Percentiles rank a stretch among this genome's conserved stretches.
These are phyloP conservation scores for Monosporozyma aquatica DNA, from an alignment of 805 yeast species.

Conservation along the genomic window DNA sequence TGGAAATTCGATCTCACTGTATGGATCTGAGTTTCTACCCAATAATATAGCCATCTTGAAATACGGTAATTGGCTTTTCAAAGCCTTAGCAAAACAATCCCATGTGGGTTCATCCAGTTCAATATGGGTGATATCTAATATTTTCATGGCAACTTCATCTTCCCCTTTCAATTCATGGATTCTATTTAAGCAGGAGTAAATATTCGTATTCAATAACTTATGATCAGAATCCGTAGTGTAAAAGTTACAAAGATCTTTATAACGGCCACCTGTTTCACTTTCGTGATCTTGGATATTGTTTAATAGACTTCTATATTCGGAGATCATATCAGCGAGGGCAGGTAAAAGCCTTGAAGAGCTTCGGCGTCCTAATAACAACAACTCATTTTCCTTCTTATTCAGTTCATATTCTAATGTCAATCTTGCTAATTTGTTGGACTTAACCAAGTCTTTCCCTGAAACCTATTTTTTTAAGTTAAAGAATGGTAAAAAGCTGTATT, in stretches of 20 bases:
- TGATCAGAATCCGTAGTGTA: neutral
- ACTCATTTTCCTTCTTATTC: slow-evolving; percentile 30
- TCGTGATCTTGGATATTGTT: slow-evolving; percentile 11
- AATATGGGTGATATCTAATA: slow-evolving; percentile 22
- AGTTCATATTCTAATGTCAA: slow-evolving; percentile 52
- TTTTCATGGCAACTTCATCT: slow-evolving; percentile 32
- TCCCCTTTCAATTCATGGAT: slow-evolving; percentile 30
- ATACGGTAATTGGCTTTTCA: slow-evolving; percentile 31
- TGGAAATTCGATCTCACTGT: slow-evolving; percentile 40
- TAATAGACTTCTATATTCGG: slow-evolving; percentile 13
- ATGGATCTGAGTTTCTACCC: slow-evolving; percentile 42
- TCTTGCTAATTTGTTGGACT: slow-evolving; percentile 42
- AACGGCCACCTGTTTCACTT: neutral
- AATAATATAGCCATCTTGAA: slow-evolving; percentile 27
- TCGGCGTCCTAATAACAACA: slow-evolving; percentile 18
- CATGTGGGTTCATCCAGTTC: slow-evolving; percentile 22
- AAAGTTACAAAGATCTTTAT: neutral
- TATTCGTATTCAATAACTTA: neutral
- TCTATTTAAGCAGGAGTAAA: slow-evolving; percentile 26
- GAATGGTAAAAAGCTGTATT: slow-evolving; percentile 65
- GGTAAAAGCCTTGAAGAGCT: slow-evolving; percentile 25
- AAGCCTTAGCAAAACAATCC: slow-evolving; percentile 21
- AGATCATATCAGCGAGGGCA: slow-evolving; percentile 11
- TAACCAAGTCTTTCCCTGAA: slow-evolving; percentile 91
- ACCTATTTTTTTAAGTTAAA: slow-evolving; percentile 61